Evolutionary conservation across 176 grass and related monocot genomes (phyloP).

Genomic region (Luzula sylvatica): DNA sequence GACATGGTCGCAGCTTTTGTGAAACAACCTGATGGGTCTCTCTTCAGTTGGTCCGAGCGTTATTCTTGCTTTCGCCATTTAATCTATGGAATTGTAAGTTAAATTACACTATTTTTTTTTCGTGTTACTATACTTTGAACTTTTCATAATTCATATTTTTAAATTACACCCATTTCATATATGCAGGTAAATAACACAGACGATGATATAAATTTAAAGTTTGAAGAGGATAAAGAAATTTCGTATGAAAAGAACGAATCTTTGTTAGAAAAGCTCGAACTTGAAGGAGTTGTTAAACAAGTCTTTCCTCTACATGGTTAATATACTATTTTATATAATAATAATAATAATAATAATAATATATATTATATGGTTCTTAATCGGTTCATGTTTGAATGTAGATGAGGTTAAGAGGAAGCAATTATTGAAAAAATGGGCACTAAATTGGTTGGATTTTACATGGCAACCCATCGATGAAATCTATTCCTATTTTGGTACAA

Average conservation of each 20-base stretch:
- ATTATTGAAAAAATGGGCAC: slow-evolving; percentile 81
- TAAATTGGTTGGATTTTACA: slow-evolving; percentile 97
- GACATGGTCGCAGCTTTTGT: slow-evolving; percentile 87
- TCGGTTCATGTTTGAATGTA: slow-evolving; percentile 14
- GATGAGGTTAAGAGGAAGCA: slow-evolving; percentile 90
- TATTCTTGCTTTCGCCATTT: slow-evolving; percentile 68
- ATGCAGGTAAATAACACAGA: slow-evolving; percentile 77
- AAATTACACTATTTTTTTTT: neutral
- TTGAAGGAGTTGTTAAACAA: slow-evolving; percentile 83
- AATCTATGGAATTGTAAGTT: slow-evolving; percentile 80
- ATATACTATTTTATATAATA: too few relatives aligned
- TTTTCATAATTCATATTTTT: slow-evolving; percentile 24
- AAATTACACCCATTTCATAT: slow-evolving; percentile 21
- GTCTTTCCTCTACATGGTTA: slow-evolving; percentile 94
- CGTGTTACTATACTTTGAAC: neutral
- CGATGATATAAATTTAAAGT: slow-evolving; percentile 46
- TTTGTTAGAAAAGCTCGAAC: slow-evolving; percentile 62
- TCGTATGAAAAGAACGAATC: slow-evolving; percentile 41
- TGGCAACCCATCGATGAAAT: slow-evolving; percentile 96
- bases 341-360: too few relatives aligned
- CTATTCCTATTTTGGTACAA: slow-evolving; percentile 88
- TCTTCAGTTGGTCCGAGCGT: slow-evolving; percentile 91
- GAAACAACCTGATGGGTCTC: slow-evolving; percentile 69
- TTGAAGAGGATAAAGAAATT: slow-evolving; percentile 46
- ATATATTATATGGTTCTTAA: neutral